A percentile compares a stretch with the other conserved stretches of the same genome.
phyloP scores from a whole-genome alignment of 1,284 basidiomycete species.

The Trametes versicolor region DNA sequence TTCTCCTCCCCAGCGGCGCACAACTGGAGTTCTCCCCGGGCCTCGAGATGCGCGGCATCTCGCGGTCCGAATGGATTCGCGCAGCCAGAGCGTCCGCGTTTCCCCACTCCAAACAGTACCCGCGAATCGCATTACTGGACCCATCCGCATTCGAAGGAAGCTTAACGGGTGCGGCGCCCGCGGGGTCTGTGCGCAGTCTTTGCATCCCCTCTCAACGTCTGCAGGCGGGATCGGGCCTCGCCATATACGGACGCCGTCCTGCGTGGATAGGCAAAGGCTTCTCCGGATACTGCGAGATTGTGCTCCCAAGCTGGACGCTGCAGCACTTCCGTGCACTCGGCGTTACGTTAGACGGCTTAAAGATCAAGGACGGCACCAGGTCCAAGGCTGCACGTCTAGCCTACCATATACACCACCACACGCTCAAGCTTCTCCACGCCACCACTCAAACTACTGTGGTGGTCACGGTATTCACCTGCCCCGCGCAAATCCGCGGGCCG shows the following conservation, averaged over 20 bases:
- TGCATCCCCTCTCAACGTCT: constrained; percentile 7
- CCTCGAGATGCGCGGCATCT: background rate
- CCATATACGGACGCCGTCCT: background rate
- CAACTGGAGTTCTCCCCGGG: too few species aligned
- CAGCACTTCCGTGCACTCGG: background rate
- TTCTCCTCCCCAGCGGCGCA: background rate
- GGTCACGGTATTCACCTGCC: background rate
- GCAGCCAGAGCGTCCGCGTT: background rate
- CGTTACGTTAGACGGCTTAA: background rate
- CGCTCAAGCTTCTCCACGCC: background rate
- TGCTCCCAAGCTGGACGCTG: constrained; percentile 9
- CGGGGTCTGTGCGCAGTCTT: background rate
- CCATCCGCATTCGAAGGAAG: background rate
- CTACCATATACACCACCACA: background rate
- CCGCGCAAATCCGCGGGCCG: background rate
- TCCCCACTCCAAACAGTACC: background rate
- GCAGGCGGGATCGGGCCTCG: background rate
- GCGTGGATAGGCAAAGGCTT: background rate
- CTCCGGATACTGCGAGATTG: background rate
- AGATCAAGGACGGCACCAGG: background rate
- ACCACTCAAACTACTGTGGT: background rate
- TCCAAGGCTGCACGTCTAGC: background rate
- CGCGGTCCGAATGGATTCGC: background rate
- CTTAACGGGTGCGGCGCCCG: background rate
- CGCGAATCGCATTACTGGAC: constrained; percentile 7